These are phyloP conservation scores for Xerocomus nothofagi DNA, from an alignment of 1,284 basidiomycete genomes.

Conservation along the genomic window DNA sequence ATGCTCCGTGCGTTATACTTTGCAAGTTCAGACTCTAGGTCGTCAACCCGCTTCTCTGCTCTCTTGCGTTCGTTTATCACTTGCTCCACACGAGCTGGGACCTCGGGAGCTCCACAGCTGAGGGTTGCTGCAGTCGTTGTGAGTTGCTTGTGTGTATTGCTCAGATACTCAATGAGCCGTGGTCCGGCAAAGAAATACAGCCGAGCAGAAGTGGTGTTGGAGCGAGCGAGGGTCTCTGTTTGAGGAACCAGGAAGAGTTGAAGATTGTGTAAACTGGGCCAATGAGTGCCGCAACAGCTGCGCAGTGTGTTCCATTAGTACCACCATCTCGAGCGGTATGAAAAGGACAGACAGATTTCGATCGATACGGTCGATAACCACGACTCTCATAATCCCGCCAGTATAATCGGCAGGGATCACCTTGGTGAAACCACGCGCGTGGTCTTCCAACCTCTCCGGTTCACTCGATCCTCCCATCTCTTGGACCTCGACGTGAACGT, in stretches of 20 bases:
- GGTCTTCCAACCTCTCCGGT: slow-evolving; percentile 40
- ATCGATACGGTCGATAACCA: slow-evolving; percentile 80
- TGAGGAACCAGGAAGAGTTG: slow-evolving; percentile 72
- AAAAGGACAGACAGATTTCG: slow-evolving; percentile 63
- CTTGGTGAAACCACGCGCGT: slow-evolving; percentile 51
- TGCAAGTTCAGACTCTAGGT: slow-evolving; percentile 69
- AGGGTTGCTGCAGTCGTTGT: slow-evolving; percentile 57
- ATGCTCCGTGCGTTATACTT: slow-evolving; percentile 52
- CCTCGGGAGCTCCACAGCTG: slow-evolving; percentile 62
- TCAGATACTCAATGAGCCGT: slow-evolving; percentile 64
- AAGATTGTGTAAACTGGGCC: slow-evolving; percentile 68
- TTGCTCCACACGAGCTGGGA: slow-evolving; percentile 69
- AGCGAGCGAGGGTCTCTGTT: slow-evolving; percentile 59
- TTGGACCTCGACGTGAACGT: slow-evolving; percentile 66
- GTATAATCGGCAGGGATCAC: slow-evolving; percentile 70
- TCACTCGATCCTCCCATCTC: slow-evolving; percentile 52
- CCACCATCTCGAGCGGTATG: slow-evolving; percentile 1
- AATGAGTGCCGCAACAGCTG: slow-evolving; percentile 88
- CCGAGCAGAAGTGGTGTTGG: slow-evolving; percentile 61
- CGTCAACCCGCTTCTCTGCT: slow-evolving; percentile 60
- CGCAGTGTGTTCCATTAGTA: neutral
- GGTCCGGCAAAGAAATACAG: slow-evolving; percentile 83
- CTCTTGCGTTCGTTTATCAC: slow-evolving; percentile 67
- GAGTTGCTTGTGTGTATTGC: slow-evolving; percentile 55
- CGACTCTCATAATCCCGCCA: slow-evolving; percentile 76